phyloP scores from a whole-genome alignment of 345 rosid genomes.

The Lepidium didymum region DNA sequence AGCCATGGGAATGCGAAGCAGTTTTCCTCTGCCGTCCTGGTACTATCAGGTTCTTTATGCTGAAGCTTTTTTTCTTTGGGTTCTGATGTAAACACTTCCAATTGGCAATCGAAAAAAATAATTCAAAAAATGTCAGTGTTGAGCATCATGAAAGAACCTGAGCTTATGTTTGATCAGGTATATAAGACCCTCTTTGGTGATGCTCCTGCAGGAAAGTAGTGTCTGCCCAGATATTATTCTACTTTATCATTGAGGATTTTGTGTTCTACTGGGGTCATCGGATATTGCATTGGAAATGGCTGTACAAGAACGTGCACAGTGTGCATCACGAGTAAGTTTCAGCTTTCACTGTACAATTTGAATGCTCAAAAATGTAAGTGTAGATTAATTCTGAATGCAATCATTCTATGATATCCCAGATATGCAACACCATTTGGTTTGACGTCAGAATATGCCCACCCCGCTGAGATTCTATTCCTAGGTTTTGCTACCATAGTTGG shows the following conservation, averaged over 20 bases:
- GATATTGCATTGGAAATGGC: slow-evolving; percentile 84
- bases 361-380: not conserved
- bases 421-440: slow-evolving; percentile 98
- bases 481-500: slow-evolving; percentile 97
- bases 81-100: slow-evolving; percentile 23
- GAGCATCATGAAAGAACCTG: slow-evolving; percentile 31
- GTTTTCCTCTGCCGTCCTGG: slow-evolving; percentile 98
- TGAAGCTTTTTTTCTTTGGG: slow-evolving; percentile 21
- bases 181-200: slow-evolving; percentile 27
- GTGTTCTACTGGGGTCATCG: slow-evolving; percentile 99
- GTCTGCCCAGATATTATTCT: slow-evolving; percentile 68
- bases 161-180: slow-evolving; percentile 21
- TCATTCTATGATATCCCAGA: slow-evolving; percentile 33
- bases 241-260: slow-evolving; percentile 96
- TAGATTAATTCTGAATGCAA: not conserved
- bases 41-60: slow-evolving; percentile 81
- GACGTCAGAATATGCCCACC: slow-evolving; percentile 99
- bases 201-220: slow-evolving; percentile 69
- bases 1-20: slow-evolving; percentile 88
- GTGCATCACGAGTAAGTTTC: slow-evolving; percentile 95
- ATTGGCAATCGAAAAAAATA: not conserved
- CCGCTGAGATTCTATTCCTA: slow-evolving; percentile 94
- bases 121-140: slow-evolving; percentile 9
- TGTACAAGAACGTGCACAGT: slow-evolving; percentile 95
- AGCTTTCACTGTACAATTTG: not conserved